Evolutionary conservation across 306 rosid genomes (phyloP).

Genomic region (Fragaria nilgerrensis): DNA sequence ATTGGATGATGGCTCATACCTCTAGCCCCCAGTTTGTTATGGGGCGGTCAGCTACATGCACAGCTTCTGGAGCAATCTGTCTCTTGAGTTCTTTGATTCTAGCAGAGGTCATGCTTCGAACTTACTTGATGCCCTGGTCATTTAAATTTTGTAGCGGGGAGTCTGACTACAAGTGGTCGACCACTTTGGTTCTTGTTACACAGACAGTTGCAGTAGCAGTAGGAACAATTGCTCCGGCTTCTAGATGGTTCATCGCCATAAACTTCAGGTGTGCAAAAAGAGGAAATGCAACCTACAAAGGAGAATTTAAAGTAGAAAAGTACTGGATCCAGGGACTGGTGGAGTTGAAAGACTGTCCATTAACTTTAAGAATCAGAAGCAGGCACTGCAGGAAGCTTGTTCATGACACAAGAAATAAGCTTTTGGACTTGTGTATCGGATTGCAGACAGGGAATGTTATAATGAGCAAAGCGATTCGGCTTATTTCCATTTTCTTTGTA

Average conservation of each 20-base stretch:
- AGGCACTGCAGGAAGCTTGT: constrained; percentile 46
- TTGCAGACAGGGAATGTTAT: constrained; percentile 61
- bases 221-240: constrained; percentile 78
- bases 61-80: constrained; percentile 83
- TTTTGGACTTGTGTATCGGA: constrained; percentile 46
- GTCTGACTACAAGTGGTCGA: constrained; percentile 80
- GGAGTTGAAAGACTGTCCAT: constrained; percentile 49
- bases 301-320: constrained; percentile 47
- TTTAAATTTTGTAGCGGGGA: constrained; percentile 60
- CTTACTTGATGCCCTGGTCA: constrained; percentile 56
- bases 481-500: constrained; percentile 46
- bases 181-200: constrained; percentile 49
- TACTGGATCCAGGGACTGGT: constrained; percentile 63
- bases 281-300: constrained; percentile 25
- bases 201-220: constrained; percentile 64
- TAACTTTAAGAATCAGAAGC: constrained; percentile 36
- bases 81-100: constrained; percentile 58
- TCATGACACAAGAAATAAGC: constrained; percentile 40
- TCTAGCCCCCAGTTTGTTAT: constrained; percentile 81
- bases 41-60: constrained; percentile 81
- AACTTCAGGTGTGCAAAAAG: constrained; percentile 52
- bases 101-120: constrained; percentile 55
- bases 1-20: constrained; percentile 90
- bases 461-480: constrained; percentile 49
- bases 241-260: constrained; percentile 70